Evolutionary conservation across 1,284 basidiomycete genomes (phyloP), one percentile per base, ranked within the genome.

Genomic region (Cronartium quercuum): DNA sequence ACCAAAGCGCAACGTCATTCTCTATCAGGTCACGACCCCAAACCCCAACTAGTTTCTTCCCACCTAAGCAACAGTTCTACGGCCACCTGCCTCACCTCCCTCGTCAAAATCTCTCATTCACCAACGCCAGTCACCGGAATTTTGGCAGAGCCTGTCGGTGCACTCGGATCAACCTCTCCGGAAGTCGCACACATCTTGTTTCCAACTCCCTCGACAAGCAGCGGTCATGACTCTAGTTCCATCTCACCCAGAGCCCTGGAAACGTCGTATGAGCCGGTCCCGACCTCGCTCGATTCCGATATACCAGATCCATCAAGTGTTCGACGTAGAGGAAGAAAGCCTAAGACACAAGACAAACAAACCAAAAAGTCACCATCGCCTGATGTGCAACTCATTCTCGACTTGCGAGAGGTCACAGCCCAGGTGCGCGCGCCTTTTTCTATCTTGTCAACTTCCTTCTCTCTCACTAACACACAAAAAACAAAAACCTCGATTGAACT

Each of bases 321-420:
- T 24, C 51, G 51, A 57, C 51, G 51, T 2, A 63, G 51, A 60
- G 58, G 38, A 3, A 38, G 68, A 35, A 70, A 38, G 55, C 38
- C 60, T 6, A 70, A 70, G 34, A 34, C 38, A 13, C 60, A 63
- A n/a, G 66, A 68, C 21, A 68, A 68, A 41, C 38, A 37, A 12
- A 10, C 35, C 6, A 66, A 66, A 47, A 42, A 64, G 10, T 34
- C 18, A 34, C 57, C 61, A 10, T 61, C 68, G 6, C 38, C 41
- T 1, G 29, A 62, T n/a, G 47, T 70, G 6, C 68, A 70, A 38
- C 21, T 69, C 37, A 69, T 69, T 24, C 29, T 35, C 35, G 21
- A 60, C n/a, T 57, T 69, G 40, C 67, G 55, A 3, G n/a, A 60
- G 40, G 67, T 40, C 24, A 69, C 55, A 18, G n/a, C 35, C 13